These are phyloP conservation scores for Globisporangium recalcitrans DNA, from an alignment of 352 stramenopile genomes.

Conservation along the genomic window DNA sequence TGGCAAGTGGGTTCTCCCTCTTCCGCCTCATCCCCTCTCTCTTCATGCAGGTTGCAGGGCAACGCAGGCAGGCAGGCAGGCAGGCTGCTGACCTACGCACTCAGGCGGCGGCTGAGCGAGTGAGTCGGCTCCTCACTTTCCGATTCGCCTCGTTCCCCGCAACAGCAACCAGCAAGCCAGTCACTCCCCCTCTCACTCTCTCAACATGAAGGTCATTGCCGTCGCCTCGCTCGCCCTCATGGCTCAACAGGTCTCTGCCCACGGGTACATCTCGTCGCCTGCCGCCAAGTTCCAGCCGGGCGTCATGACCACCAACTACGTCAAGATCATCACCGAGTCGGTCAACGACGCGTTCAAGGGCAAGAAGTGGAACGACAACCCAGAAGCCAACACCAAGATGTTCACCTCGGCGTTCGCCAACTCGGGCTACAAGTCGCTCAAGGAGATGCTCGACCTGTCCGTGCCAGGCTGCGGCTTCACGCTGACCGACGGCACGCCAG, in stretches of 20 bases:
- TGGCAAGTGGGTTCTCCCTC: not conserved
- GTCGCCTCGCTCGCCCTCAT: constrained; percentile 20
- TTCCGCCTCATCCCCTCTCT: not conserved
- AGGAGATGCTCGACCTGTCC: constrained; percentile 29
- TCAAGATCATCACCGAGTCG: constrained; percentile 7
- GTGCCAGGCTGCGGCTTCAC: constrained; percentile 26
- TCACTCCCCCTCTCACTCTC: not conserved
- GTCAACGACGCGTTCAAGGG: constrained; percentile 15
- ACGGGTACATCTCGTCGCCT: constrained; percentile 36
- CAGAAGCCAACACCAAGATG: constrained; percentile 12
- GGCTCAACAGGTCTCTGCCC: constrained; percentile 21
- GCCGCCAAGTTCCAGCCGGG: constrained; percentile 12
- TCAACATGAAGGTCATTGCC: constrained; percentile 20
- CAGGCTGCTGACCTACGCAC: not conserved
- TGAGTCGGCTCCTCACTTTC: constrained; percentile 1
- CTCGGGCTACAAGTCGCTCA: constrained; percentile 20
- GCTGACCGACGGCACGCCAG: constrained; percentile 17
- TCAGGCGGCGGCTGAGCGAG: not conserved
- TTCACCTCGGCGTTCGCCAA: constrained; percentile 10
- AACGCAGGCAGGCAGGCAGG: not conserved
- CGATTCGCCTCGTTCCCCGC: not conserved
- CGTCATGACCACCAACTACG: constrained; percentile 13
- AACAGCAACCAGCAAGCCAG: not conserved
- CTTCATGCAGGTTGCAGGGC: not conserved
- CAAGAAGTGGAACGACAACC: constrained; percentile 22